Evolutionary conservation across 495 filamentous ascomycete species (phyloP), one percentile per base, ranked within the genome.

Genomic region (Venustampulla echinocandica): DNA sequence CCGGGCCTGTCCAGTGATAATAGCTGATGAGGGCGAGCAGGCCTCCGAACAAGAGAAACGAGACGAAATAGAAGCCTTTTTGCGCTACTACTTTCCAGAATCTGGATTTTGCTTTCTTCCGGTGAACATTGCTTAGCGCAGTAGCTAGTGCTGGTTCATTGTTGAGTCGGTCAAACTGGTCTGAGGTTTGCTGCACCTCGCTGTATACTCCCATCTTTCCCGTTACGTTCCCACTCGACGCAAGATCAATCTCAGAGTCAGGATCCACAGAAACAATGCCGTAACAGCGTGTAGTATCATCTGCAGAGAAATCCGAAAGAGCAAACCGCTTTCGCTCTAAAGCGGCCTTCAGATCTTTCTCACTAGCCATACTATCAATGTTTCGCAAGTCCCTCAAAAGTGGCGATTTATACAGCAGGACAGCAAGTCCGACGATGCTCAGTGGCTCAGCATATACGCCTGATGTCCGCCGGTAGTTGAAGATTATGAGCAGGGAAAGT

Each of bases 401-500:
- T 7, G 37, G 37, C 3, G 37, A 40, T n/a, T 40, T 40, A 22
- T 15, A 40, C 6, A 53, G 20, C 21, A 53, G 24, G 21, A 27
- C 23, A 10, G 44, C 44, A 0, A 53, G 4, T 10, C 44, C 50
- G 18, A 23, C 38, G 18, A 53, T 32, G 10, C 35, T 42, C 2
- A 47, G 22, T 0, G 50, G 44, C 19, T 53, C 50, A 4, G 44
- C 34, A 14, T 42, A 43, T 10, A 44, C 30, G 10, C 44, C 44
- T 10, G 27, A 35, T 1, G 1, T 20, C 4, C 44, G 44, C 10
- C 38, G 28, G 13, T 13, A 17, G 15, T 17, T 22, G n/a, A 30
- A 22, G 4, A 42, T 10, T 1, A 53, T 43, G 10, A 53, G 5
- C 2, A 42, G 19, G 1, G 32, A 14, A 15, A 53, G 36, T 2